Evolutionary conservation across 331 rosid genomes (phyloP).

Genomic region (Rosa hybrid): DNA sequence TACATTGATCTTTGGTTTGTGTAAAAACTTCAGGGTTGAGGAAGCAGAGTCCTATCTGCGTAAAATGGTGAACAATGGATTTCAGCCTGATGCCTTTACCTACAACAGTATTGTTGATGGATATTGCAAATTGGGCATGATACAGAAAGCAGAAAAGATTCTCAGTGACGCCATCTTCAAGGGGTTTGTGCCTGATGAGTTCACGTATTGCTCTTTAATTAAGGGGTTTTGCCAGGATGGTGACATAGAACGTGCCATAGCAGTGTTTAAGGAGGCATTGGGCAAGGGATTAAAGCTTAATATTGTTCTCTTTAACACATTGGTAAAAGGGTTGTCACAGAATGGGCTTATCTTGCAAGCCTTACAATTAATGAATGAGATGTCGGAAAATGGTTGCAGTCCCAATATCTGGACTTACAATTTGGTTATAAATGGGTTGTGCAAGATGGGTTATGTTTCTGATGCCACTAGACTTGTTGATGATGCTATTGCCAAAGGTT

Average conservation of each 20-base stretch:
- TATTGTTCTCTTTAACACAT: slow-evolving; percentile 69
- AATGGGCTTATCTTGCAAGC: slow-evolving; percentile 81
- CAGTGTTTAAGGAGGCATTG: slow-evolving; percentile 58
- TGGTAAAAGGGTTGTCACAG: slow-evolving; percentile 77
- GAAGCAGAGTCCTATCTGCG: slow-evolving; percentile 66
- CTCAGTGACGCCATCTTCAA: slow-evolving; percentile 72
- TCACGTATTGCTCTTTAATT: slow-evolving; percentile 77
- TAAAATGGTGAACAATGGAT: slow-evolving; percentile 80
- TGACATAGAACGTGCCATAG: slow-evolving; percentile 69
- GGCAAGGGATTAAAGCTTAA: slow-evolving; percentile 67
- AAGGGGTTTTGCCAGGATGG: slow-evolving; percentile 70
- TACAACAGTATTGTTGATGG: slow-evolving; percentile 79
- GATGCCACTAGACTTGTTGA: slow-evolving; percentile 68
- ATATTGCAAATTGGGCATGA: slow-evolving; percentile 74
- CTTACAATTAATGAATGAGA: slow-evolving; percentile 75
- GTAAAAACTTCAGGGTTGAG: slow-evolving; percentile 58
- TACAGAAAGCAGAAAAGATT: slow-evolving; percentile 65
- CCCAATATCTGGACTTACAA: slow-evolving; percentile 84
- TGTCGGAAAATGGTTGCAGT: slow-evolving; percentile 64
- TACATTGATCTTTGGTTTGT: slow-evolving; percentile 70
- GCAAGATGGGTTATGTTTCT: slow-evolving; percentile 84
- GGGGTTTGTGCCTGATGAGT: slow-evolving; percentile 84
- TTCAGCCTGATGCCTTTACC: slow-evolving; percentile 75
- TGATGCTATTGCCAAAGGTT: slow-evolving; percentile 73
- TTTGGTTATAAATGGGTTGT: slow-evolving; percentile 73